Conservation (phyloP, 768 basidiomycete species). For the Clitopilus passeckerianus region DNA sequence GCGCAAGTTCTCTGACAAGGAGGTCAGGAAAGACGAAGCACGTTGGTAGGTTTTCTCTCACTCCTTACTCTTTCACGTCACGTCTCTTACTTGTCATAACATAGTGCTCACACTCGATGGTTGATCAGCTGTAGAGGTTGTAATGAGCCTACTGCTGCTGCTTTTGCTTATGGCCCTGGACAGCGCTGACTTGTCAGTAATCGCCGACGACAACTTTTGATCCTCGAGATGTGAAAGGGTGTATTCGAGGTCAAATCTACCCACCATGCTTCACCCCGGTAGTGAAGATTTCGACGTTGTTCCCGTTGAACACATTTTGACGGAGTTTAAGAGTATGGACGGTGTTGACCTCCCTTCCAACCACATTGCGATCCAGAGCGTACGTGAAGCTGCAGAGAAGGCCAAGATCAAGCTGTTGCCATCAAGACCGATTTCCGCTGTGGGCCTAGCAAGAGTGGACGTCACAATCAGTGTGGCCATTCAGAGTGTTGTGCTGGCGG, state of each 20-base stretch:
- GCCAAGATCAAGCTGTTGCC: conserved; percentile 98
- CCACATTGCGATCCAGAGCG: conserved; percentile 96
- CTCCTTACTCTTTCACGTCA: too few relatives aligned
- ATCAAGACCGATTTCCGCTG: conserved; percentile 93
- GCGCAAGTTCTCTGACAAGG: conserved; percentile 87
- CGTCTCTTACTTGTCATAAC: not conserved
- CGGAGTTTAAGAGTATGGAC: conserved; percentile 92
- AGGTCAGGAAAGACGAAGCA: conserved; percentile 86
- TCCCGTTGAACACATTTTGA: conserved; percentile 80
- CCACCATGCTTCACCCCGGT: conserved; percentile 94
- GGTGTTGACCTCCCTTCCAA: conserved; percentile 81
- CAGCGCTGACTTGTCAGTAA: conserved; percentile 75
- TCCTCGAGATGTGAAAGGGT: conserved; percentile 99
- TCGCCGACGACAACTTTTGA: conserved; percentile 99
- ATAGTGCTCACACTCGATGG: conserved; percentile 66
- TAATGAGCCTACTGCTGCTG: conserved; percentile 98
- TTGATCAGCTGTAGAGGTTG: conserved; percentile 78
- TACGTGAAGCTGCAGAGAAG: conserved; percentile 99
- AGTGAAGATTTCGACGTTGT: conserved; percentile 94
- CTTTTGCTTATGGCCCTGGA: conserved; percentile 97
- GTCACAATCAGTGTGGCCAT: conserved; percentile 98
- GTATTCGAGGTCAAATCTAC: conserved; percentile 99
- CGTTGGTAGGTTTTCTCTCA: conserved; percentile 56
- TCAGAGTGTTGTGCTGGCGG: conserved; percentile 96
- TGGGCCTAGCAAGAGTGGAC: conserved; percentile 95